Evolutionary conservation across 345 rosid genomes (phyloP).

Genomic region (Carallia pectinifolia): DNA sequence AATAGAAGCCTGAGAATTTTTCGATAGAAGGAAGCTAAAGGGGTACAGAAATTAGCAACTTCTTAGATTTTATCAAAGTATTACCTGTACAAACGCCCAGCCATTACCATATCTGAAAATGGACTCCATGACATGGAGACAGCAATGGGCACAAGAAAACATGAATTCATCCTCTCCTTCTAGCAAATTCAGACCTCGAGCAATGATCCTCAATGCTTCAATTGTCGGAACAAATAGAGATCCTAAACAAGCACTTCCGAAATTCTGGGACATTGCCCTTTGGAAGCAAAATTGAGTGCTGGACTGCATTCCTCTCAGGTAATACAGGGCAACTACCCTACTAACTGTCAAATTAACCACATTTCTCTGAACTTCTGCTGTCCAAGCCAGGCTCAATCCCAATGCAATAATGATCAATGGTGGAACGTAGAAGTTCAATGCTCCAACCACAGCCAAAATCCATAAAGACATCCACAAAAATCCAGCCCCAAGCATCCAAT

Average conservation of each 20-base stretch:
- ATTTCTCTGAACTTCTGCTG: slow-evolving; percentile 93
- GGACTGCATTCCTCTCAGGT: slow-evolving; percentile 91
- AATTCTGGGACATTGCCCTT: slow-evolving; percentile 71
- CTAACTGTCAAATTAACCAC: slow-evolving; percentile 80
- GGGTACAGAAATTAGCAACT: too few relatives aligned
- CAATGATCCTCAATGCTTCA: slow-evolving; percentile 81
- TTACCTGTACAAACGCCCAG: slow-evolving; percentile 99
- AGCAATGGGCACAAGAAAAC: slow-evolving; percentile 98
- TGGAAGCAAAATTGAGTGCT: slow-evolving; percentile 80
- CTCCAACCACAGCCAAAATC: slow-evolving; percentile 88
- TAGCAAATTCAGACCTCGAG: slow-evolving; percentile 80
- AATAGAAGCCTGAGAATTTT: too few relatives aligned
- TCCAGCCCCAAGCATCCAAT: slow-evolving; percentile 78
- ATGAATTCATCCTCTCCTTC: slow-evolving; percentile 98
- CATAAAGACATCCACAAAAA: slow-evolving; percentile 98
- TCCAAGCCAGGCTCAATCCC: slow-evolving; percentile 70
- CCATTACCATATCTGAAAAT: slow-evolving; percentile 86
- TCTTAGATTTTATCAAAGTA: too few relatives aligned
- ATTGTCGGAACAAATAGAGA: slow-evolving; percentile 89
- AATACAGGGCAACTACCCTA: slow-evolving; percentile 70
- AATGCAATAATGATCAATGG: slow-evolving; percentile 56
- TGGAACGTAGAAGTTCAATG: slow-evolving; percentile 58
- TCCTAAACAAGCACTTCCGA: slow-evolving; percentile 96
- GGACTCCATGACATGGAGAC: slow-evolving; percentile 71
- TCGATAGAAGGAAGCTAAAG: background rate